Conservation (phyloP, 179 eudicot genomes). For the Silene coronaria region DNA sequence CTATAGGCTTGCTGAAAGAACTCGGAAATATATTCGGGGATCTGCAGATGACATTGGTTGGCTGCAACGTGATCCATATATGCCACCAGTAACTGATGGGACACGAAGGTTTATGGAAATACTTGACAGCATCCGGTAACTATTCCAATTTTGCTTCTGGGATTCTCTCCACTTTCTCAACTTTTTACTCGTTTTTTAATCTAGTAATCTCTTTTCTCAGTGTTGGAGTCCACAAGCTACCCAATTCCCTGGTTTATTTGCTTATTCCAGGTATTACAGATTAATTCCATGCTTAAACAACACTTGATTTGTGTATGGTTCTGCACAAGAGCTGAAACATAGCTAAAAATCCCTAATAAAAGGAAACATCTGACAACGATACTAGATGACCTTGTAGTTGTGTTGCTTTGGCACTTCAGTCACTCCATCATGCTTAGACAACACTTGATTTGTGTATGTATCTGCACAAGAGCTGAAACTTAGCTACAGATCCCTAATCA, state of each 20-base stretch:
- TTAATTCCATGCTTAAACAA: neutral
- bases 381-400: neutral
- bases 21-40: constrained; percentile 65
- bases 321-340: neutral
- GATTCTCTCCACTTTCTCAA: neutral
- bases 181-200: neutral
- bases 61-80: constrained; percentile 62
- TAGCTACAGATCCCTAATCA: neutral
- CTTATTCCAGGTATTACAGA: constrained; percentile 67
- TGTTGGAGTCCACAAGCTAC: constrained; percentile 78
- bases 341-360: neutral
- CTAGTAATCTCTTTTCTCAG: constrained; percentile 34
- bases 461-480: neutral
- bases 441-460: neutral
- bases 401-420: neutral
- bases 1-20: constrained; percentile 61
- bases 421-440: neutral
- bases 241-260: constrained; percentile 68
- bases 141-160: neutral
- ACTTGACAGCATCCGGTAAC: constrained; percentile 64
- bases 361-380: neutral
- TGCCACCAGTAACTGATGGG: constrained; percentile 82
- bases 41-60: constrained; percentile 94
- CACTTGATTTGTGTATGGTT: neutral
- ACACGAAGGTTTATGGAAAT: constrained; percentile 75